Evolutionary conservation across 768 basidiomycete genomes (phyloP).

Genomic region (Serendipita indica): DNA sequence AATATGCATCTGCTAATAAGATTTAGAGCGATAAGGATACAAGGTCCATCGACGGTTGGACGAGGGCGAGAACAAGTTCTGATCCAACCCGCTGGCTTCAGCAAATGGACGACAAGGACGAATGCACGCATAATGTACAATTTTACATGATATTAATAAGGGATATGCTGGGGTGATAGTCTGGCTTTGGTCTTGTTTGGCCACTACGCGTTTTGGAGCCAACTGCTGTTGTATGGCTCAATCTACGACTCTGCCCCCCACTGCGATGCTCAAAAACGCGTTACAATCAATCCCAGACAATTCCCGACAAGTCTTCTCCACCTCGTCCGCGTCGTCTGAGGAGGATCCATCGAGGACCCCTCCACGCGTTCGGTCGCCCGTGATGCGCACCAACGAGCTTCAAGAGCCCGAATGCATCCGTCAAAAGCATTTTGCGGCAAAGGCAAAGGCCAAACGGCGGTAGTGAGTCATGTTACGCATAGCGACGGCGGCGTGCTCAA

Average conservation of each 20-base stretch:
- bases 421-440: neutral
- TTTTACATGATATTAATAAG: too few species aligned
- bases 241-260: too few species aligned
- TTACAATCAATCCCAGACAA: neutral
- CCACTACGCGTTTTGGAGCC: too few species aligned
- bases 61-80: too few species aligned
- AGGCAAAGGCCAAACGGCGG: neutral
- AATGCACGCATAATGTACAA: too few species aligned
- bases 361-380: neutral
- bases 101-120: too few species aligned
- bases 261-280: neutral
- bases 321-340: neutral
- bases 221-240: too few species aligned
- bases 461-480: neutral
- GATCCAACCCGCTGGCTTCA: too few species aligned
- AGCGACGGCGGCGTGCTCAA: neutral
- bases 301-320: neutral
- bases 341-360: neutral
- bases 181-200: too few species aligned
- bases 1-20: slow-evolving; percentile 1
- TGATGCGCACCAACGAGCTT: neutral
- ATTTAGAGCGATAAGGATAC: too few species aligned
- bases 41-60: too few species aligned
- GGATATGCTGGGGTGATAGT: too few species aligned
- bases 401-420: neutral